Evolutionary conservation across 352 stramenopile genomes (phyloP), one percentile per base, ranked within the genome.

Genomic region (Pythium scleroteichum): DNA sequence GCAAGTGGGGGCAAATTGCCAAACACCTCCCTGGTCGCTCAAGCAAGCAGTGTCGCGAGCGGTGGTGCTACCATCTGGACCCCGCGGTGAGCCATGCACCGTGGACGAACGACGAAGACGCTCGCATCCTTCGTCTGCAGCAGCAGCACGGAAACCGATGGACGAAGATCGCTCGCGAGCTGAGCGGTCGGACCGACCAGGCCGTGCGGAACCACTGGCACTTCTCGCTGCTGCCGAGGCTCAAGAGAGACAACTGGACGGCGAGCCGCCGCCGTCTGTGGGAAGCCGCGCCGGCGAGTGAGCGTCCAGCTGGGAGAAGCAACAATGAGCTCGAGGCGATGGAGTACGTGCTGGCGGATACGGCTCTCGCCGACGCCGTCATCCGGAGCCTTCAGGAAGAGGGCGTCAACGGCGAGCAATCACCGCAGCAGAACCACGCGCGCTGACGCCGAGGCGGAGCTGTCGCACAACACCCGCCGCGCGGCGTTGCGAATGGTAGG

Each of bases 31-130:
- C 84, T 7, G 88, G 88, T 5, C 73, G 92, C 32, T 91, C 92
- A 42, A 87, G 84, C 50, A 98, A 98, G 69, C 93, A 98, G 68
- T 98, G 95, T 65, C 87, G 95, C 12, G 93, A 98, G 59, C 90
- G 95, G 14, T 98, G 93, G 86, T 90, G 98, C 29, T 98, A 98
- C 69, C 94, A 98, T 67, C 67, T 98, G 4, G 90, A 98, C 72
- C 94, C 94, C 83, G 68, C 82, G 26, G 90, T 97, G 58, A 81
- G 65, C 53, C 96, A 94, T 55, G 72, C 85, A 40, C 76, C 86
- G 20, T 97, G 87, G 85, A 87, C 66, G 10, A 32, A 63, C 19
- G 71, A 94, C 17, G 89, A 96, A 71, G 87, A 96, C 69, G 47
- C 59, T 17, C 13, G 64, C 20, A 75, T 78, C 29, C 50, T 77